These are phyloP conservation scores for Dryadomyces quercus-mongolicae DNA, from an alignment of 2,329 filamentous ascomycete species.

Conservation along the genomic window DNA sequence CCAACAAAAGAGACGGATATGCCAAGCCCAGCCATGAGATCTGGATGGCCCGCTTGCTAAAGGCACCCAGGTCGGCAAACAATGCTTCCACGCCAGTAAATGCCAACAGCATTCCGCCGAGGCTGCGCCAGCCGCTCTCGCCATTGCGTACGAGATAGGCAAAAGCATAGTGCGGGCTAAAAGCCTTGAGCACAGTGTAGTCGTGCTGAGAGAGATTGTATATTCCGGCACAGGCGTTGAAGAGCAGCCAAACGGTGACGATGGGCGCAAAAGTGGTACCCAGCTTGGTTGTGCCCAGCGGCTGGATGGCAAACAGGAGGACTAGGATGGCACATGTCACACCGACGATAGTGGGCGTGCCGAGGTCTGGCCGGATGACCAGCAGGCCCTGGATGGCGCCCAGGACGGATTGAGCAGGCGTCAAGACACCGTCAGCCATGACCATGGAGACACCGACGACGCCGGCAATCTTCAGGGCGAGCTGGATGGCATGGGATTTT, in stretches of 20 bases:
- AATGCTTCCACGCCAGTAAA: conserved; percentile 73
- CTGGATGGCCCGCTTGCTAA: conserved; percentile 57
- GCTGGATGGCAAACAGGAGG: conserved; percentile 51
- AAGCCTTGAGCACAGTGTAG: conserved; percentile 41
- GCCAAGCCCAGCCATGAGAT: conserved; percentile 58
- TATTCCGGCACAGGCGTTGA: conserved; percentile 51
- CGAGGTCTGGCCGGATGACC: conserved; percentile 45
- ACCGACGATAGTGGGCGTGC: conserved; percentile 46
- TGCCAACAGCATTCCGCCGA: conserved; percentile 60
- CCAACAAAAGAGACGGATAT: conserved; percentile 53
- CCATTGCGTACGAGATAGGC: conserved; percentile 47
- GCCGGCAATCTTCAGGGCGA: conserved; percentile 46
- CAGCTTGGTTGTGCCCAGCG: conserved; percentile 49
- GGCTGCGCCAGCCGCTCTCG: conserved; percentile 47
- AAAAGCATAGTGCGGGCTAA: conserved; percentile 47
- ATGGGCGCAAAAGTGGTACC: conserved; percentile 52
- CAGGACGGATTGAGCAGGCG: conserved; percentile 57
- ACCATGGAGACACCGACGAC: conserved; percentile 58
- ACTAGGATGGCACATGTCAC: conserved; percentile 53
- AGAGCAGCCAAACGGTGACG: conserved; percentile 53
- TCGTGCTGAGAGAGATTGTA: conserved; percentile 46
- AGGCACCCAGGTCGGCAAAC: conserved; percentile 68
- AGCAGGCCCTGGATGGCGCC: conserved; percentile 54
- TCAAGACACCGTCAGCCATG: conserved; percentile 50
- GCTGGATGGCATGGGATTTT: conserved; percentile 36